Conservation (phyloP, 345 rosid genomes). For the Eucalyptus camaldulensis region DNA sequence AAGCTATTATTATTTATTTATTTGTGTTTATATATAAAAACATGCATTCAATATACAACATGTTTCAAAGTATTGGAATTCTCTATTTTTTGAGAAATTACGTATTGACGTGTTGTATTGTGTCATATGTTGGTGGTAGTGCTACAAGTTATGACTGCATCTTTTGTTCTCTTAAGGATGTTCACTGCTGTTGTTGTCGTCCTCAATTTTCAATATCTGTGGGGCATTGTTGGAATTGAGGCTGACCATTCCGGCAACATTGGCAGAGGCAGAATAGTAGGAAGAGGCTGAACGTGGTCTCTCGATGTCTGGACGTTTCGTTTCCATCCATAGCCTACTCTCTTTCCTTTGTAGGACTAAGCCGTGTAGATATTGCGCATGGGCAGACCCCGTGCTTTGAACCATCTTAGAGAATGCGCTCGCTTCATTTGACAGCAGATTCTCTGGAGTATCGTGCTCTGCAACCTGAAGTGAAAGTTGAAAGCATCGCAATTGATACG, state of each 20-base stretch:
- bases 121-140: too few relatives aligned
- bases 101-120: rapidly evolving
- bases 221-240: slow-evolving; percentile 61
- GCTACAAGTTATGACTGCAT: slow-evolving; percentile 42
- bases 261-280: slow-evolving; percentile 77
- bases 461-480: slow-evolving; percentile 34
- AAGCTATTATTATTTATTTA: too few relatives aligned
- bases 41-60: too few relatives aligned
- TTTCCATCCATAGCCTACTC: background rate
- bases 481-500: background rate
- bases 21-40: too few relatives aligned
- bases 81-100: too few relatives aligned
- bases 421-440: slow-evolving; percentile 40
- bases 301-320: background rate
- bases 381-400: slow-evolving; percentile 63
- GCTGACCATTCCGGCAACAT: slow-evolving; percentile 58
- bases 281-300: slow-evolving; percentile 51
- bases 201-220: slow-evolving; percentile 33
- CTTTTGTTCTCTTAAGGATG: slow-evolving; percentile 60
- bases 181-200: slow-evolving; percentile 37
- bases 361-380: slow-evolving; percentile 50
- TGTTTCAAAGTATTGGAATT: rapidly evolving
- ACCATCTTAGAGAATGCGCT: slow-evolving; percentile 70
- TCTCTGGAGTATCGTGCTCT: slow-evolving; percentile 64
- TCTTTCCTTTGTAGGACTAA: slow-evolving; percentile 29